Evolutionary conservation across 306 rosid species (phyloP), one percentile per base, ranked within the genome.

Genomic region (Prinsepia uniflora): DNA sequence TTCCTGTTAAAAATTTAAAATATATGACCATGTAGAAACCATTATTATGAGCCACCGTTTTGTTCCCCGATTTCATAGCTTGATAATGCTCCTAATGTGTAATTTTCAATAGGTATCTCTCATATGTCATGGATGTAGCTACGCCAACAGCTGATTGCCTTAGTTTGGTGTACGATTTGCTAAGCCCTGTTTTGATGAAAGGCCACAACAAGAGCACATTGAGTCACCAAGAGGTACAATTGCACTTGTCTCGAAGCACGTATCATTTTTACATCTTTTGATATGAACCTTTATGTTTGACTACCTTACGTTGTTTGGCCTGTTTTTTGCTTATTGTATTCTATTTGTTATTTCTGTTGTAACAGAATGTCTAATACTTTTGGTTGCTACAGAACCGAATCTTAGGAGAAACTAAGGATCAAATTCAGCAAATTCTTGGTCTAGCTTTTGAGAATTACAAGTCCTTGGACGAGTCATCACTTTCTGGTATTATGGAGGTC

Each of bases 121-220:
- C 97, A 13, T 95, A 95, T 78, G 84, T 95, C 64, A 95, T 95
- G 99, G 99, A 95, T 75, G 97, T 95, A 47, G 92, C 99, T 56
- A 91, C 99, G 10, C 99, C 99, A 46, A 95, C 99, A n/a, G 96
- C 87, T 55, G 99, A 95, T 75, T 95, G 99, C 88, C 96, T 95
- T 54, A 82, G 61, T 45, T 79, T 95, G 85, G 99, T 95, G 53
- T 77, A 85, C 41, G 76, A 82, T 59, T 80, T 95, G 83, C 81
- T 95, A 76, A 73, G 80, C 70, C 97, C 97, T 47, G 96, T 95
- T 63, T 56, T 86, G 60, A 81, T 91, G 92, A 95, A 89, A 83
- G 95, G 96, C 67, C 86, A 81, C 65, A 61, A 81, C 84, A 91
- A 83, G 85, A 87, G 87, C 74, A 89, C 89, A 67, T 75, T 95